These are phyloP conservation scores for Leucocoprinus sp. DNA, from an alignment of 768 basidiomycete genomes.

Conservation along the genomic window DNA sequence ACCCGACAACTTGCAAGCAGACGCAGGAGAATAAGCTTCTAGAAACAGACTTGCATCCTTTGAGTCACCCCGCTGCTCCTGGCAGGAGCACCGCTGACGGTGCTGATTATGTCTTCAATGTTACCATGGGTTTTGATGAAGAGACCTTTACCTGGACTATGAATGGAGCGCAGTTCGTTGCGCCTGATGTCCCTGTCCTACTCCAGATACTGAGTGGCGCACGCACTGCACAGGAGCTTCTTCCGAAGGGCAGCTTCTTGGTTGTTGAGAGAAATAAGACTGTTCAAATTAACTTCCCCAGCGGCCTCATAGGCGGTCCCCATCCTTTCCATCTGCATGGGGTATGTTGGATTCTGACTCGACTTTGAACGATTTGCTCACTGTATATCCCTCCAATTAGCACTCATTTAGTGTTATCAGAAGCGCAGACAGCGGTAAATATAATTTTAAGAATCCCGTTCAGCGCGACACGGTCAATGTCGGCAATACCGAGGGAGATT, in stretches of 20 bases:
- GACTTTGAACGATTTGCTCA: not conserved
- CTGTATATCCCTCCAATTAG: conserved; percentile 14
- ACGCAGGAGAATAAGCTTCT: conserved; percentile 17
- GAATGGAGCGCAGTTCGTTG: conserved; percentile 3
- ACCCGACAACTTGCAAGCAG: conserved; percentile 27
- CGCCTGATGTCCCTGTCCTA: conserved; percentile 34
- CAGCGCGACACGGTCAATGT: conserved; percentile 27
- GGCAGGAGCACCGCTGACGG: conserved; percentile 27
- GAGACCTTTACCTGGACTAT: not conserved
- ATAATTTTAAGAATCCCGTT: conserved; percentile 37
- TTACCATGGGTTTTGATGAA: conserved; percentile 22
- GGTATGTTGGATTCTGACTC: conserved; percentile 15
- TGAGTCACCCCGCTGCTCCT: conserved; percentile 24
- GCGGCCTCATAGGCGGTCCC: conserved; percentile 28
- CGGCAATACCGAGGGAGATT: conserved; percentile 23
- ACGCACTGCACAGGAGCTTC: conserved; percentile 33
- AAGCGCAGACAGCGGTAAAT: conserved; percentile 24
- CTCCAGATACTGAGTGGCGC: conserved; percentile 54
- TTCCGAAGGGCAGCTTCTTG: conserved; percentile 42
- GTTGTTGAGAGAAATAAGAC: conserved; percentile 36
- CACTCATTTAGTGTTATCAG: conserved; percentile 38
- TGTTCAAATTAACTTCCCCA: conserved; percentile 25
- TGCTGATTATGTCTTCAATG: conserved; percentile 32
- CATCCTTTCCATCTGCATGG: conserved; percentile 35
- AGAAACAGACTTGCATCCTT: conserved; percentile 35